Evolutionary conservation across 1,139 yeast genomes (phyloP), one percentile per base, ranked within the genome.

Genomic region (Zygosaccharomyces sapae): DNA sequence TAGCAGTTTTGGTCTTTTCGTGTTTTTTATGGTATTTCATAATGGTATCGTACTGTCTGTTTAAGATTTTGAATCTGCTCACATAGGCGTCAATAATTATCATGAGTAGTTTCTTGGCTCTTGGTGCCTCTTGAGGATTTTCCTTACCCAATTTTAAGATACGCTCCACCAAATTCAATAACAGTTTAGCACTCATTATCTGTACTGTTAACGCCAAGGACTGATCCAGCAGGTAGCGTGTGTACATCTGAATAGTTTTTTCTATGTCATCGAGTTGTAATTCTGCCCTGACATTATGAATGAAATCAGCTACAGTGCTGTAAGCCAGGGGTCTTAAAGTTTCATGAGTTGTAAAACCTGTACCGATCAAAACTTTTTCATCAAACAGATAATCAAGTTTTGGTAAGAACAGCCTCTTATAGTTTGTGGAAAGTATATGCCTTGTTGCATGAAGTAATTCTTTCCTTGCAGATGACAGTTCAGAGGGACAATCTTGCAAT

Each of bases 401-500:
- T 2, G 97, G 89, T 41, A 92, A 74, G 62, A 94, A 94, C 38
- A 87, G 77, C 2, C 81, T 72, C 54, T 96, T 77, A 63, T 87
- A 87, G 22, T 90, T 89, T 0, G 97, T 90, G 4, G 96, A 86
- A 46, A 94, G 71, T 20, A 94, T 88, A 62, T 94, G 98, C 61
- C 98, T 77, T 4, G 96, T 88, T 0, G 97, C 97, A 55, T 92
- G 97, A 36, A 94, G 72, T 41, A 94, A 71, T 67, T 94, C 99
- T 63, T 92, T 89, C 59, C 98, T 74, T 0, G 97, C 96, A 4
- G 90, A 83, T 2, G 96, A 86, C 43, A 89, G 72, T 65, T 92
- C 97, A n/a, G 95, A 84, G 3, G 99, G 98, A 63, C 97, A 92
- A 65, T 94, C 98, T 65, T 89, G 96, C 40, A 94, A 71, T 40